Percentiles rank a stretch among this genome's conserved stretches.
These are phyloP conservation scores for Umbelopsis ramanniana DNA, from an alignment of 192 early-diverging fungal species.

Conservation along the genomic window DNA sequence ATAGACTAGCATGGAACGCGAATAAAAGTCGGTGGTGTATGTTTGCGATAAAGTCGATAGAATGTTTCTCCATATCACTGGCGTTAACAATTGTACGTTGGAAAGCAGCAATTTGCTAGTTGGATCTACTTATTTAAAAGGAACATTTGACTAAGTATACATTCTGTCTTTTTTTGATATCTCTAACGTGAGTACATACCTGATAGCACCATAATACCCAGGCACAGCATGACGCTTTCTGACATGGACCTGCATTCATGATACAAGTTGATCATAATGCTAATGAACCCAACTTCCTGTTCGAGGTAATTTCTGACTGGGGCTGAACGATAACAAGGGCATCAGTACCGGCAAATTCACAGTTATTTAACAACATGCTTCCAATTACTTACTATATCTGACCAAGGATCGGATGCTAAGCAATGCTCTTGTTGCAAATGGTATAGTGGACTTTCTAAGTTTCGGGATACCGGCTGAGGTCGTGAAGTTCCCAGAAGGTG, in stretches of 20 bases:
- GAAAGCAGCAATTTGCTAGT: background rate
- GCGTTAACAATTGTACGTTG: background rate
- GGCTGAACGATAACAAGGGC: background rate
- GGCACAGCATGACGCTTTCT: conserved; percentile 27
- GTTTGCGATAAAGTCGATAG: background rate
- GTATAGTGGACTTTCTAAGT: conserved; percentile 13
- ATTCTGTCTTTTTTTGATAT: too few relatives aligned
- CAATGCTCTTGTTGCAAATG: conserved; percentile 26
- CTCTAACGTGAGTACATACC: background rate
- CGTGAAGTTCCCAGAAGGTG: conserved; percentile 1
- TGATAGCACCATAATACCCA: conserved; percentile 28
- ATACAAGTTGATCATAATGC: conserved; percentile 31
- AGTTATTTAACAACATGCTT: background rate
- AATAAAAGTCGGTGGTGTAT: conserved; percentile 3
- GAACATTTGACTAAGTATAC: too few relatives aligned
- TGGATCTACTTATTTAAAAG: background rate
- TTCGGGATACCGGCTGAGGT: conserved; percentile 4
- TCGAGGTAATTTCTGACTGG: conserved; percentile 30
- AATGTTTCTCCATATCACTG: background rate
- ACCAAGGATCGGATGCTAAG: conserved; percentile 25
- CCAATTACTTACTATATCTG: conserved; percentile 21
- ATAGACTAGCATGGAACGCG: background rate
- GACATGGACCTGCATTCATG: conserved; percentile 26
- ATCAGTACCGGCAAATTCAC: background rate
- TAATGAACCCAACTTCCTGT: conserved; percentile 30